phyloP scores from a whole-genome alignment of 805 yeast genomes.

The Kodamaea kaohsiungensis region DNA sequence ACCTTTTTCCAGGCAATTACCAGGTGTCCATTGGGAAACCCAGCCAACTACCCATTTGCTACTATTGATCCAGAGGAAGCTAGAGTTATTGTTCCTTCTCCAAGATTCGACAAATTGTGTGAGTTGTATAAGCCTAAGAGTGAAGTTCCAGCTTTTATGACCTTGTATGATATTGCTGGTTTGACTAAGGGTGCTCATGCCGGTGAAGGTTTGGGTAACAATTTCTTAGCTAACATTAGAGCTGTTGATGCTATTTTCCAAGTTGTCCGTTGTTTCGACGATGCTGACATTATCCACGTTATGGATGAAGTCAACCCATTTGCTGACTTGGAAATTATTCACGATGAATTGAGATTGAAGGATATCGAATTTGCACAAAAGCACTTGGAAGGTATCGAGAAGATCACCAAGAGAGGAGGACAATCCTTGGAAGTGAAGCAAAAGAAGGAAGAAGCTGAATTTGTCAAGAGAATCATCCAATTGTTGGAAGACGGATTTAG shows the following conservation, averaged over 20 bases:
- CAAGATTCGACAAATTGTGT: conserved; percentile 76
- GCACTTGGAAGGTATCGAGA: conserved; percentile 73
- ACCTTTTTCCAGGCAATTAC: conserved; percentile 98
- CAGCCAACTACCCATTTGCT: conserved; percentile 98
- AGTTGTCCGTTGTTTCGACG: conserved; percentile 96
- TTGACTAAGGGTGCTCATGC: conserved; percentile 94
- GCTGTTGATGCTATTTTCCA: conserved; percentile 98
- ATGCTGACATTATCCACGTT: conserved; percentile 95
- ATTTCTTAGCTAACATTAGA: conserved; percentile 93
- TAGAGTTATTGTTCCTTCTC: conserved; percentile 89
- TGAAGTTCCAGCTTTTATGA: conserved; percentile 88
- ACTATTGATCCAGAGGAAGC: conserved; percentile 99
- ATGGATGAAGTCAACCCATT: conserved; percentile 92
- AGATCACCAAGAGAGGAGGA: conserved; percentile 83
- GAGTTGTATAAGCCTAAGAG: conserved; percentile 79
- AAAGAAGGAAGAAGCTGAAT: conserved; percentile 80
- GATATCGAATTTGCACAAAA: conserved; percentile 94
- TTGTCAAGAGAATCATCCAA: conserved; percentile 72
- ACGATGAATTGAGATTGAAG: conserved; percentile 89
- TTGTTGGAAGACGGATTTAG: conserved; percentile 83
- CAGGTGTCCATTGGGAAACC: conserved; percentile 87
- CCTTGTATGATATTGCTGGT: conserved; percentile 97
- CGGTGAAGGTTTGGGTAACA: conserved; percentile 98
- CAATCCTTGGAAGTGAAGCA: conserved; percentile 87
- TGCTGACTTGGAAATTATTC: conserved; percentile 90